phyloP scores from a whole-genome alignment of 1,139 yeast genomes.

The Suhomyces terraborum region DNA sequence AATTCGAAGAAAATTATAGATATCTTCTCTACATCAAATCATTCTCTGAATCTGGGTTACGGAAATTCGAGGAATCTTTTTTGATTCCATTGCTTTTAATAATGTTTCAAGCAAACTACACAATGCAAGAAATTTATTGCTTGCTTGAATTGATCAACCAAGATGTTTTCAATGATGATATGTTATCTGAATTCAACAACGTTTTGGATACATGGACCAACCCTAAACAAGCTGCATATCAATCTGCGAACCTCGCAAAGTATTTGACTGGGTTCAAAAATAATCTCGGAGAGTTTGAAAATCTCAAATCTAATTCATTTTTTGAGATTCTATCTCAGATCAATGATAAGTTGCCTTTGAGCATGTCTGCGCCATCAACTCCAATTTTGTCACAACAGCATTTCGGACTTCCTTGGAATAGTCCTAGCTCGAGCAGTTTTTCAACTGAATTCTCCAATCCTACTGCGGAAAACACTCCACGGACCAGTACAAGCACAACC shows the following conservation, averaged over 20 bases:
- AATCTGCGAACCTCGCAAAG: constrained; percentile 22
- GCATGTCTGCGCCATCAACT: constrained; percentile 49
- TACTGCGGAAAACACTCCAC: constrained; percentile 10
- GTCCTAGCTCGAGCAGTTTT: constrained; percentile 12
- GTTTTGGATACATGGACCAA: constrained; percentile 33
- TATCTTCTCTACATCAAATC: constrained; percentile 41
- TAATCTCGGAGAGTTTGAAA: constrained; percentile 35
- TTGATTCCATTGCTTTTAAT: constrained; percentile 42
- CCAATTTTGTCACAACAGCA: constrained; percentile 33
- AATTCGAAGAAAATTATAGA: constrained; percentile 31
- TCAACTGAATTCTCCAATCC: constrained; percentile 7
- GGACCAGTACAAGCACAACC: constrained; percentile 13
- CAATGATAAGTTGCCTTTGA: constrained; percentile 46
- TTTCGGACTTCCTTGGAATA: constrained; percentile 10
- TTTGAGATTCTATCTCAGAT: constrained; percentile 42
- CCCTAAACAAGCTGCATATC: constrained; percentile 16
- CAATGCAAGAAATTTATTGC: constrained; percentile 32
- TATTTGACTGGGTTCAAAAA: constrained; percentile 26
- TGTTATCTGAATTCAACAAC: constrained; percentile 29
- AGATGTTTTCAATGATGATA: constrained; percentile 34
- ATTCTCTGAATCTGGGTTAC: constrained; percentile 39
- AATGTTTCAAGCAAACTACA: constrained; percentile 28
- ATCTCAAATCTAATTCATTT: constrained; percentile 31
- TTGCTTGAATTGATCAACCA: constrained; percentile 38
- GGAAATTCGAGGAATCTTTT: constrained; percentile 43